A percentile compares a stretch with the other conserved stretches of the same genome.
Evolutionary conservation across 495 filamentous ascomycete genomes (phyloP).

Genomic region (Zalerion maritima): DNA sequence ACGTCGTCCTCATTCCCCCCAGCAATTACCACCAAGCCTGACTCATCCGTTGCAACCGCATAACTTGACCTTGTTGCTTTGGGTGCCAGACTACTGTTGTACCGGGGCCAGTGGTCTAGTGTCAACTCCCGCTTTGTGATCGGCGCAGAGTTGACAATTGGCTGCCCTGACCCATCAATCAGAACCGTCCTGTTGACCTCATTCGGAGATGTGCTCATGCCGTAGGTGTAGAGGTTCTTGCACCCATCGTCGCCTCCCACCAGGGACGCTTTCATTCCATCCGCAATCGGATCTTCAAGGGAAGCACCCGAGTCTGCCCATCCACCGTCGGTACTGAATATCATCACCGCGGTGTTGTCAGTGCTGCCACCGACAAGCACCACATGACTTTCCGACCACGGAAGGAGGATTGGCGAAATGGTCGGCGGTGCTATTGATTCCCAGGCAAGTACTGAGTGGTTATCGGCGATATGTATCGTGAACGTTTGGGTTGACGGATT

Average conservation of each 20-base stretch:
- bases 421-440: constrained; percentile 44
- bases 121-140: constrained; percentile 25
- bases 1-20: constrained; percentile 54
- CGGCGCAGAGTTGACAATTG: constrained; percentile 23
- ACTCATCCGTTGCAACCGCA: constrained; percentile 28
- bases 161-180: constrained; percentile 27
- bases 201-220: constrained; percentile 67
- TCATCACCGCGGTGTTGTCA: constrained; percentile 50
- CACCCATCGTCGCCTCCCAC: constrained; percentile 60
- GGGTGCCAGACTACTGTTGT: constrained; percentile 62
- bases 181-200: constrained; percentile 52
- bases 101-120: constrained; percentile 54
- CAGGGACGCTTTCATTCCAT: constrained; percentile 41
- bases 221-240: constrained; percentile 70
- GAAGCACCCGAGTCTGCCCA: constrained; percentile 53
- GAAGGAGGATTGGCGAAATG: constrained; percentile 54
- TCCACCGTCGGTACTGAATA: constrained; percentile 37
- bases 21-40: constrained; percentile 59
- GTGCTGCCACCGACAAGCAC: constrained; percentile 62
- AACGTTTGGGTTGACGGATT: constrained; percentile 59
- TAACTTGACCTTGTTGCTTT: constrained; percentile 33
- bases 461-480: constrained; percentile 44
- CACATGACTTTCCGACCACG: constrained; percentile 58
- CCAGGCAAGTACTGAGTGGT: constrained; percentile 42
- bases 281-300: constrained; percentile 40